Evolutionary conservation across 1,284 basidiomycete species (phyloP), one percentile per base, ranked within the genome.

Genomic region (Cutaneotrichosporon spelunceum): DNA sequence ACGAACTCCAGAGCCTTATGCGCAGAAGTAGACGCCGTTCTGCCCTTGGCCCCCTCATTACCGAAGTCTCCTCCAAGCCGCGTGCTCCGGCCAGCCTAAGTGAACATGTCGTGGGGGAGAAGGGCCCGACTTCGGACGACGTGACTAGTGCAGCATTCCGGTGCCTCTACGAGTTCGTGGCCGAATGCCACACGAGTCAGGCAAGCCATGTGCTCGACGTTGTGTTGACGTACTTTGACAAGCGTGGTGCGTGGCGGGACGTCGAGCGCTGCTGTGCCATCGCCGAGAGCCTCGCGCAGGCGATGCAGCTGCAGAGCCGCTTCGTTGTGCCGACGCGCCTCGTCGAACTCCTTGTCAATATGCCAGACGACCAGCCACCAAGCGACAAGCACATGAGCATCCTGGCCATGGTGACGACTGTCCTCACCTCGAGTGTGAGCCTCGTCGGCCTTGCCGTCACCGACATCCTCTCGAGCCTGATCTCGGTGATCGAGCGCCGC

Each of bases 371-470:
- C 1, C 71, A 82, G 1, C 73, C 81, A 24, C 78, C 84, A 4
- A 82, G 83, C 4, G 69, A 82, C 21, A 83, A 88, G 70, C 89
- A 91, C 60, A 82, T 80, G 56, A 84, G 90, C 0, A 80, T 93
- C n/a, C 84, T 88, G 11, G 82, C 84, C 10, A 95, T 96, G 89
- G 83, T 93, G 55, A 88, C 87, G n/a, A 84, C 86, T 5, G 86
- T 81, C 64, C 88, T 96, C 78, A 89, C 86, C 48, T 90, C 90
- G 6, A 85, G 87, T 7, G 88, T 86, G 14, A 89, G 91, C 27
- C 82, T 97, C 60, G 86, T 95, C 74, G 96, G 94, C 70, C 81
- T 97, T 24, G 93, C 91, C 4, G 93, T 94, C 0, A 91, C 91
- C 2, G 93, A 97, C 71, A 85, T 94, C 48, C 83, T 93, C 60